Evolutionary conservation across 257 asterid genomes (phyloP).

Genomic region (Fraxinus quadrangulata): DNA sequence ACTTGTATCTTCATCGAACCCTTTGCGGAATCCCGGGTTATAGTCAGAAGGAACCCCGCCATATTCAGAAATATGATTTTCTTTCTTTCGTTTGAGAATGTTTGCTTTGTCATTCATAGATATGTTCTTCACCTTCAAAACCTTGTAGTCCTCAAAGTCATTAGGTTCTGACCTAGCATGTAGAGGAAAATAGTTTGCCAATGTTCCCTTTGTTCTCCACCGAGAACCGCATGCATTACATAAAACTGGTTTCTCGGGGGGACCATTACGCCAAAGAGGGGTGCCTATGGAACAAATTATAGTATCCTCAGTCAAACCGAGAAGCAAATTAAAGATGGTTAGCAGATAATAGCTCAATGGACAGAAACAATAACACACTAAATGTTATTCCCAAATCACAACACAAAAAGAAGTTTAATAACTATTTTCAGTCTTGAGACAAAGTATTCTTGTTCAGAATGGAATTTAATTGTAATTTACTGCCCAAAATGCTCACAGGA

Average conservation of each 20-base stretch:
- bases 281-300: constrained; percentile 59
- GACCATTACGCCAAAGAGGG: constrained; percentile 99
- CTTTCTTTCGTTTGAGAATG: constrained; percentile 66
- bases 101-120: constrained; percentile 60
- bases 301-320: neutral
- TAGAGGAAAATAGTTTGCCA: constrained; percentile 87
- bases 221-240: constrained; percentile 99
- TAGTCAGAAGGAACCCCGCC: constrained; percentile 53
- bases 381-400: neutral
- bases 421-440: neutral
- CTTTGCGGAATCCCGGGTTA: constrained; percentile 54
- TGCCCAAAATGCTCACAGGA: neutral
- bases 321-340: neutral
- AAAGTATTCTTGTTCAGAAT: neutral
- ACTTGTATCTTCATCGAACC: constrained; percentile 78
- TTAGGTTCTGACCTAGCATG: constrained; percentile 87
- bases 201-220: constrained; percentile 99
- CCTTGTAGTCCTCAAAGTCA: constrained; percentile 64
- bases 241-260: constrained; percentile 95
- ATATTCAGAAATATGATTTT: constrained; percentile 45
- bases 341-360: neutral
- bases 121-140: constrained; percentile 54
- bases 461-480: neutral
- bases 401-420: neutral
- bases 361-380: neutral